These are phyloP conservation scores for Xylaria curta DNA, from an alignment of 495 filamentous ascomycete species.

Conservation along the genomic window DNA sequence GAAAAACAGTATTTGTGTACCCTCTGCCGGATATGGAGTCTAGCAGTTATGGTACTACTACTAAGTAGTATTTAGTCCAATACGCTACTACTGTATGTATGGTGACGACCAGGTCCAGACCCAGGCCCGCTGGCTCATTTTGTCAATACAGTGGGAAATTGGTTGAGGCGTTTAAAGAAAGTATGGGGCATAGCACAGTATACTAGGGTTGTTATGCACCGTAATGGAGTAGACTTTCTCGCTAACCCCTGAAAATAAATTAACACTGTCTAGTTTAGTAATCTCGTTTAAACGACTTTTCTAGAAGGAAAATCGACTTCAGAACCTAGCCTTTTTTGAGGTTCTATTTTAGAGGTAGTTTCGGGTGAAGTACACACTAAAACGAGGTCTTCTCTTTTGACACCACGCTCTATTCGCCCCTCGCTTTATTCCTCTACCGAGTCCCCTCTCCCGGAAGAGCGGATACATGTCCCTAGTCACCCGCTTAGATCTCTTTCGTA, in stretches of 20 bases:
- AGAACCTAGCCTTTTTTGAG: neutral
- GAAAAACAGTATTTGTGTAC: neutral
- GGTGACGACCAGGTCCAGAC: neutral
- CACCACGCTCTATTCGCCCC: neutral
- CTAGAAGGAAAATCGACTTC: neutral
- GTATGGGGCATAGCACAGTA: neutral
- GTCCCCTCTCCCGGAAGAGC: neutral
- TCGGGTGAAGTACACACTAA: neutral
- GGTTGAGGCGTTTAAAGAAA: neutral
- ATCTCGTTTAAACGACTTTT: conserved; percentile 17
- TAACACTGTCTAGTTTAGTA: neutral
- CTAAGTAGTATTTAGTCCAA: neutral
- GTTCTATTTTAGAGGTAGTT: neutral
- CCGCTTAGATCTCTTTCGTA: neutral
- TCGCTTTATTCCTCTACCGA: neutral
- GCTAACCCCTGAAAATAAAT: conserved; percentile 16
- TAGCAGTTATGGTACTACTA: neutral
- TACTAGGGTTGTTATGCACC: neutral
- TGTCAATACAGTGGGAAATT: neutral
- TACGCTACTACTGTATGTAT: neutral
- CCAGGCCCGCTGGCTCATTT: neutral
- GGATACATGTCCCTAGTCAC: neutral
- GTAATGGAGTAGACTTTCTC: neutral
- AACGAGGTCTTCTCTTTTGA: neutral
- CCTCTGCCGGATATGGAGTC: neutral